Evolutionary conservation across 306 rosid genomes (phyloP).

Genomic region (Senna siamea): DNA sequence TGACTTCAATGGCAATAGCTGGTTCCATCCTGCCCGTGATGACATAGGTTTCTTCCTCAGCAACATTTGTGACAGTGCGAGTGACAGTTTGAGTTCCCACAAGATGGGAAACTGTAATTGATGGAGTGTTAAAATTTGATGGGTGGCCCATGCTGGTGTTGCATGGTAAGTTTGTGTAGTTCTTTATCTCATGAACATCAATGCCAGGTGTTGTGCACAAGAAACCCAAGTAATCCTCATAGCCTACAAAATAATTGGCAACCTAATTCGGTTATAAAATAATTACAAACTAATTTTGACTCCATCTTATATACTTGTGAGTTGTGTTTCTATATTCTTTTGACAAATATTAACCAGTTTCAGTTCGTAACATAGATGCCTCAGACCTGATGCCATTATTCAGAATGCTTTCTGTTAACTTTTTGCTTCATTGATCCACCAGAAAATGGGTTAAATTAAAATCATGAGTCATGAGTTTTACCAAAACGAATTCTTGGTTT

Average conservation of each 20-base stretch:
- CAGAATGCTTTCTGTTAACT: not conserved
- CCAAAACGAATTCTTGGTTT: constrained; percentile 10
- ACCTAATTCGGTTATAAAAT: not conserved
- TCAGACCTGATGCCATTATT: not conserved
- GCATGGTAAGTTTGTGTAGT: constrained; percentile 74
- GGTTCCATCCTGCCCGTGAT: constrained; percentile 87
- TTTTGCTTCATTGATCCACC: constrained; percentile 15
- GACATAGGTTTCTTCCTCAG: constrained; percentile 84
- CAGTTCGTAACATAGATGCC: not conserved
- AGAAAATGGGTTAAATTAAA: constrained; percentile 1
- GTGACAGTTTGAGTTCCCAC: constrained; percentile 69
- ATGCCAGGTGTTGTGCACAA: constrained; percentile 90
- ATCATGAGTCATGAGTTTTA: not conserved
- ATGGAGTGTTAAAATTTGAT: constrained; percentile 84
- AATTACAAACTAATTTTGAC: not conserved
- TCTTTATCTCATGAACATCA: constrained; percentile 72
- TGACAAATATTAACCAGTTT: not conserved
- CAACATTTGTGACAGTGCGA: constrained; percentile 86
- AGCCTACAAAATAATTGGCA: constrained; percentile 59
- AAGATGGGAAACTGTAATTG: constrained; percentile 84
- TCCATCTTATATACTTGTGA: not conserved
- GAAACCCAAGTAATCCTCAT: constrained; percentile 89
- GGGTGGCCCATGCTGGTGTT: constrained; percentile 79
- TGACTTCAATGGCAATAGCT: constrained; percentile 77
- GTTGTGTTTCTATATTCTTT: not conserved